Percentiles rank a stretch among this genome's conserved stretches.
phyloP scores from a whole-genome alignment of 179 eudicot species.

The Silene coronaria region DNA sequence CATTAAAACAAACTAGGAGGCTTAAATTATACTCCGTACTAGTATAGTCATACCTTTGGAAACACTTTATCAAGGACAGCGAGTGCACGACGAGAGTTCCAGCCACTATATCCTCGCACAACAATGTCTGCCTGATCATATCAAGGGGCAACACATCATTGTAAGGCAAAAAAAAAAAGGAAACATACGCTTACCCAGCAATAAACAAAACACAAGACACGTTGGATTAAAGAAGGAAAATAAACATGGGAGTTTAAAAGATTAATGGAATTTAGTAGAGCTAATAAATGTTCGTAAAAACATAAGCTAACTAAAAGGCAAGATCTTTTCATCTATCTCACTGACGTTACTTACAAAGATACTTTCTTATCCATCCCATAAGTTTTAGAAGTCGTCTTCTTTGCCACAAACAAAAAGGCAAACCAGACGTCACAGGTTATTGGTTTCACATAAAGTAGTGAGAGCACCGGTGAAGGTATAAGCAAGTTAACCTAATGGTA shows the following conservation, averaged over 20 bases:
- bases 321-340: background rate
- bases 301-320: background rate
- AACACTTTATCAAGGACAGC: constrained; percentile 72
- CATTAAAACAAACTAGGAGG: background rate
- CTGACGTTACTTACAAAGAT: background rate
- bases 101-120: constrained; percentile 71
- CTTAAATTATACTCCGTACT: too few species aligned
- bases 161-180: background rate
- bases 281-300: too few species aligned
- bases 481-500: too few species aligned
- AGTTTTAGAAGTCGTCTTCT: too few species aligned
- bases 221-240: background rate
- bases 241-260: background rate
- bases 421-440: too few species aligned
- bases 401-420: too few species aligned
- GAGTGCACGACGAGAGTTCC: constrained; percentile 88
- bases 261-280: background rate
- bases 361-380: background rate
- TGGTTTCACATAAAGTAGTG: too few species aligned
- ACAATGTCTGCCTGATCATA: constrained; percentile 69
- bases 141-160: constrained; percentile 12
- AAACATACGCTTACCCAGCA: background rate
- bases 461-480: too few species aligned
- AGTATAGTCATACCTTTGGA: constrained; percentile 52
- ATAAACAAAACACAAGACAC: background rate